Evolutionary conservation across 768 basidiomycete species (phyloP), one percentile per base, ranked within the genome.

Genomic region (Amanita inopinata): DNA sequence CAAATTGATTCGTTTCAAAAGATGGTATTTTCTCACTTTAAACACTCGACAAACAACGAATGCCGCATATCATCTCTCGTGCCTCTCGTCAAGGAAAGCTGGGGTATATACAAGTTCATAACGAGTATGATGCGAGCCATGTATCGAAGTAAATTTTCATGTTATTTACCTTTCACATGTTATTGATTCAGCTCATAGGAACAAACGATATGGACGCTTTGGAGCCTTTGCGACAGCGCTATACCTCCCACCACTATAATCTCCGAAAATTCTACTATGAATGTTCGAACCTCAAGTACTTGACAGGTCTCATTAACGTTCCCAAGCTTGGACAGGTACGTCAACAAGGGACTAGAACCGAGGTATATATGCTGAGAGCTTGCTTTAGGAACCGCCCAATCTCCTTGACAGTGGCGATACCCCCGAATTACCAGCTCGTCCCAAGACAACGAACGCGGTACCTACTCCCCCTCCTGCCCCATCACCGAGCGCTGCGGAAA

Each of bases 1-100:
- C 92, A 97, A 58, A 98, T 99, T 43, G 96, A 99, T 57, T 87
- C 91, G 3, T 98, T 99, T 69, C 93, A 99, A 58, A 92, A 92
- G 63, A 83, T 94, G 70, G 82, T 97, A 46, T 98, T 99, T 56
- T 81, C 93, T 6, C 87, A 92, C 61, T 98, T 99, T 68, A 73
- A 80, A 42, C 78, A 83, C 48, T 90, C 90, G 12, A 69, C 79
- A 35, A 97, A 96, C 57, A 99, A 99, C 51, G 96, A 99, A 63
- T 96, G 93, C 61, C 83, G 93, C 20, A 99, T 99, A 47, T 94
- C 93, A 24, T 71, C 96, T 2, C 67, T 99, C 36, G 96, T 99
- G 2, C 94, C 96, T 17, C 73, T 97, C 9, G 96, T 99, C 42
- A 99, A 99, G 63, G 96, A 99, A 64, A 94, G 90, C 53, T 99